phyloP scores from a whole-genome alignment of 345 rosid genomes.

The Arabidopsis suecica region DNA sequence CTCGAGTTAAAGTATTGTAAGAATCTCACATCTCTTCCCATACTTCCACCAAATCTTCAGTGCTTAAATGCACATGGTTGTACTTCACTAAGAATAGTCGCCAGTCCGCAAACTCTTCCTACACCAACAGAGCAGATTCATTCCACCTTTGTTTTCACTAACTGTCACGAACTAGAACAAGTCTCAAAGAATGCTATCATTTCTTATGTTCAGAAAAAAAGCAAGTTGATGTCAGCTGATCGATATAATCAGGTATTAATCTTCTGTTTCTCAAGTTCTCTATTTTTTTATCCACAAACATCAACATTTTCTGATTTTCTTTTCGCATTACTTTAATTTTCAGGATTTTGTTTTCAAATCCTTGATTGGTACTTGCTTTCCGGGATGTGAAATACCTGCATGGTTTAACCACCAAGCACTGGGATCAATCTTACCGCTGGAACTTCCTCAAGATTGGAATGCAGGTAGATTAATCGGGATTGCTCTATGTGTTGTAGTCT shows the following conservation, averaged over 20 bases:
- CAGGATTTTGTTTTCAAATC: slow-evolving; percentile 31
- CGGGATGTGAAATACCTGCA: slow-evolving; percentile 35
- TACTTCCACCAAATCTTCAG: slow-evolving; percentile 37
- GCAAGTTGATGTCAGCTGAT: not conserved
- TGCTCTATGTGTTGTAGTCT: slow-evolving; percentile 23
- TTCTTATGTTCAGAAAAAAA: slow-evolving; percentile 15
- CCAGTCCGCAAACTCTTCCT: not conserved
- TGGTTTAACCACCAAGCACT: slow-evolving; percentile 17
- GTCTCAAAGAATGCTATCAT: slow-evolving; percentile 23
- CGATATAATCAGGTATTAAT: slow-evolving; percentile 24
- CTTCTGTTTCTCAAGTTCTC: not conserved
- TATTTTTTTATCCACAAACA: not conserved
- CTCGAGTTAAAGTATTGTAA: slow-evolving; percentile 32
- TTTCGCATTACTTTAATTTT: not conserved
- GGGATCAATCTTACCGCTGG: slow-evolving; percentile 7
- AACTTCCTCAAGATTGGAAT: not conserved
- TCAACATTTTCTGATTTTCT: not conserved
- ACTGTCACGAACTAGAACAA: slow-evolving; percentile 29
- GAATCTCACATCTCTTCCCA: slow-evolving; percentile 27
- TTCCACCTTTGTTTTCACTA: slow-evolving; percentile 16
- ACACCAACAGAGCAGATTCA: not conserved
- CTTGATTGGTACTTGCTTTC: slow-evolving; percentile 26
- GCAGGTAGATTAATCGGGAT: not conserved
- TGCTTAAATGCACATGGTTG: slow-evolving; percentile 38
- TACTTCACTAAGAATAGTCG: slow-evolving; percentile 16